phyloP scores from a whole-genome alignment of 768 basidiomycete genomes.

The Myochromella boudieri region DNA sequence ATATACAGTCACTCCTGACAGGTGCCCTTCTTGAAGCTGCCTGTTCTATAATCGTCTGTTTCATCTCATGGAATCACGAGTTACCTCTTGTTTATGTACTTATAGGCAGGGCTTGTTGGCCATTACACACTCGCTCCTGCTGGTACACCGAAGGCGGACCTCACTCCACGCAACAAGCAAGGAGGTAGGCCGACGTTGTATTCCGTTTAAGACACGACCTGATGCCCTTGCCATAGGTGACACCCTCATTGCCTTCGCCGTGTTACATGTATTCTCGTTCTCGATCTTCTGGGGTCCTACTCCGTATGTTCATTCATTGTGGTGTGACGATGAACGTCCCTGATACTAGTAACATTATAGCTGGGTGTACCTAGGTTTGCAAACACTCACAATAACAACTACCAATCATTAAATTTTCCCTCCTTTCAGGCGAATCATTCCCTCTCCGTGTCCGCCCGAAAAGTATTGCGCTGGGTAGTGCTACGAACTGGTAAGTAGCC shows the following conservation, averaged over 20 bases:
- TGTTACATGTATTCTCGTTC: slow-evolving; percentile 74
- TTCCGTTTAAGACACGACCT: neutral
- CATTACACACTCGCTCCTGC: slow-evolving; percentile 62
- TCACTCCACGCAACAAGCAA: slow-evolving; percentile 55
- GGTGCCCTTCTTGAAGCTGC: slow-evolving; percentile 61
- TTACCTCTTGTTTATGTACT: neutral
- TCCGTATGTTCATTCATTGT: slow-evolving; percentile 35
- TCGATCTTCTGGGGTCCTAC: slow-evolving; percentile 78
- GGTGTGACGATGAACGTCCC: neutral
- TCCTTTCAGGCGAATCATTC: slow-evolving; percentile 59
- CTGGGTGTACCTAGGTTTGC: slow-evolving; percentile 64
- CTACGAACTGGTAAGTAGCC: slow-evolving; percentile 35
- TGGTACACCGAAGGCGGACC: slow-evolving; percentile 41
- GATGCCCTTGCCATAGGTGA: slow-evolving; percentile 40
- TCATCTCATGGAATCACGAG: neutral
- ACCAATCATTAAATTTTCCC: neutral
- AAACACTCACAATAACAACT: neutral
- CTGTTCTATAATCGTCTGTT: slow-evolving; percentile 59
- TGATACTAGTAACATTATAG: slow-evolving; percentile 19
- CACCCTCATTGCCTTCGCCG: slow-evolving; percentile 70
- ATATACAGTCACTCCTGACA: slow-evolving; percentile 56
- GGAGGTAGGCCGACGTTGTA: slow-evolving; percentile 37
- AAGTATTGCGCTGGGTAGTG: slow-evolving; percentile 73
- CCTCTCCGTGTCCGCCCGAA: slow-evolving; percentile 79
- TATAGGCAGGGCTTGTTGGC: slow-evolving; percentile 66